Evolutionary conservation across 2,329 filamentous ascomycete species (phyloP).

Genomic region (Thelonectria discophora): DNA sequence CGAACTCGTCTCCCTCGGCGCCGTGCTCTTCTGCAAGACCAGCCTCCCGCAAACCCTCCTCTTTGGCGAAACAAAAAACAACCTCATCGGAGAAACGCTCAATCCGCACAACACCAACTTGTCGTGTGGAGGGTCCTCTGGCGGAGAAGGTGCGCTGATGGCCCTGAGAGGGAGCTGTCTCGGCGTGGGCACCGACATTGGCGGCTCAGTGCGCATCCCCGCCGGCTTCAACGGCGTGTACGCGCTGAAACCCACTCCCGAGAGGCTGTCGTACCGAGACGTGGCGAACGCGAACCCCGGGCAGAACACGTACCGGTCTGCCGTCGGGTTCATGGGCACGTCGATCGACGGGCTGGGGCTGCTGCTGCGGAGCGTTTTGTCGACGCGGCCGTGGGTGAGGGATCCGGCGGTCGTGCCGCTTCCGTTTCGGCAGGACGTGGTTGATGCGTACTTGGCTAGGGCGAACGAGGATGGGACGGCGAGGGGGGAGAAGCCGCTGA

Average conservation of each 20-base stretch:
- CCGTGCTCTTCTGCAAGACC: conserved; percentile 39
- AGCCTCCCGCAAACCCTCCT: conserved; percentile 38
- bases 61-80: conserved; percentile 45
- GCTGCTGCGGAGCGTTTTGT: conserved; percentile 64
- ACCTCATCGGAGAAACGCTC: conserved; percentile 46
- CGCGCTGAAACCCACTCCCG: conserved; percentile 33
- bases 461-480: conserved; percentile 21
- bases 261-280: conserved; percentile 31
- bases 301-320: conserved; percentile 69
- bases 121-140: conserved; percentile 48
- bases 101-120: conserved; percentile 48
- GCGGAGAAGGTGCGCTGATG: conserved; percentile 48
- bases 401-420: conserved; percentile 73
- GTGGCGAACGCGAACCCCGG: conserved; percentile 52
- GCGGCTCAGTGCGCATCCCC: conserved; percentile 46
- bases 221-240: conserved; percentile 41
- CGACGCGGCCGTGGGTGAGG: conserved; percentile 68
- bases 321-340: conserved; percentile 70
- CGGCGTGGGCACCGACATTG: conserved; percentile 50
- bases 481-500: too few species aligned
- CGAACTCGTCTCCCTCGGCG: conserved; percentile 34
- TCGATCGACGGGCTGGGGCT: conserved; percentile 64
- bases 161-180: conserved; percentile 45
- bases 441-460: conserved; percentile 50
- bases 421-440: conserved; percentile 66